A percentile compares a stretch with the other conserved stretches of the same genome.
Evolutionary conservation across 208 protist species (phyloP).

Genomic region (Giardia duodenalis): DNA sequence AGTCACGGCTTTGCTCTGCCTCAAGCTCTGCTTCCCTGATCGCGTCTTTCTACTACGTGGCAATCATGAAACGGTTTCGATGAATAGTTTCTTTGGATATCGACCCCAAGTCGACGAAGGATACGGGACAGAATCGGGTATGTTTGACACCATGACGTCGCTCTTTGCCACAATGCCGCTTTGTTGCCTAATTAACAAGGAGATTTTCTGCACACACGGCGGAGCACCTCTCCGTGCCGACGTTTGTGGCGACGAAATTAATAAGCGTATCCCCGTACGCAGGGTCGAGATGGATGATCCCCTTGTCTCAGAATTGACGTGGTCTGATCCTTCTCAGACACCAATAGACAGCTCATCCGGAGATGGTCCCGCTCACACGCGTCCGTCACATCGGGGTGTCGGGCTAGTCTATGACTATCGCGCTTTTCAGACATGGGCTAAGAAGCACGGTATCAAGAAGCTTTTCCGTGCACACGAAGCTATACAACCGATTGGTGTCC

Average conservation of each 20-base stretch:
- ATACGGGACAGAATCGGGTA: constrained; percentile 19
- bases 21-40: neutral
- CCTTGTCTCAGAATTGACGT: neutral
- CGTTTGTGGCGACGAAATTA: neutral
- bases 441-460: neutral
- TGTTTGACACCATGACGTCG: neutral
- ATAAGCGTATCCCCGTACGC: neutral
- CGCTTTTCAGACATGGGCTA: neutral
- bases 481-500: neutral
- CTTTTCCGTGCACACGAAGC: constrained; percentile 16
- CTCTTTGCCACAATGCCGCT: constrained; percentile 12
- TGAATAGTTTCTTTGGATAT: constrained; percentile 33
- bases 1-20: neutral
- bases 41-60: neutral
- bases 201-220: neutral
- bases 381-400: constrained; percentile 11
- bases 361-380: neutral
- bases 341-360: neutral
- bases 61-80: constrained; percentile 22
- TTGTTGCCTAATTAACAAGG: neutral
- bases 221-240: neutral
- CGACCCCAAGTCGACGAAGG: neutral
- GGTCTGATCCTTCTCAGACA: neutral
- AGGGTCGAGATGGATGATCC: no score
- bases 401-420: neutral